phyloP scores from a whole-genome alignment of 805 yeast species.

The Candida awuae region DNA sequence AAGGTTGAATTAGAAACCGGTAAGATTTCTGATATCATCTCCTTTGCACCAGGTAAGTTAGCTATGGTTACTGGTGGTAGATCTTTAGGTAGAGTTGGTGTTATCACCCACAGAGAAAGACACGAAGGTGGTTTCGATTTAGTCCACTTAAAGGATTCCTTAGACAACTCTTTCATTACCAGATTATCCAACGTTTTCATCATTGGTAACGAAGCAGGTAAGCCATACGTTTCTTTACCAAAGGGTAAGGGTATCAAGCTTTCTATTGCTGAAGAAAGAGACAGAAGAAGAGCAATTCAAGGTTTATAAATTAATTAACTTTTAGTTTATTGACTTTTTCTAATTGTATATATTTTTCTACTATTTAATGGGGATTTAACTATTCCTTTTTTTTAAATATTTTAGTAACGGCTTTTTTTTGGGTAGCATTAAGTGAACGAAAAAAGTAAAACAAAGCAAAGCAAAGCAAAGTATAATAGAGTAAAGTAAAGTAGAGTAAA shows the following conservation, averaged over 20 bases:
- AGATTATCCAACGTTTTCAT: slow-evolving; percentile 90
- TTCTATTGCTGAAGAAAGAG: slow-evolving; percentile 95
- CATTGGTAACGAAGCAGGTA: slow-evolving; percentile 84
- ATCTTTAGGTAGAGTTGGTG: slow-evolving; percentile 97
- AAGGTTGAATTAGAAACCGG: slow-evolving; percentile 95
- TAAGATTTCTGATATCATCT: slow-evolving; percentile 82
- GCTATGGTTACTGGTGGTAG: slow-evolving; percentile 97
- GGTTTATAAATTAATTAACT: slow-evolving; percentile 35
- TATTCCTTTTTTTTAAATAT: slow-evolving; percentile 6
- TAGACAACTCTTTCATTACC: slow-evolving; percentile 93
- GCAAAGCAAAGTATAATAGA: no score
- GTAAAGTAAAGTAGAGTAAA: no score
- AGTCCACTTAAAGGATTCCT: slow-evolving; percentile 91
- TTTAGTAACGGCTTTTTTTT: slow-evolving; percentile 7
- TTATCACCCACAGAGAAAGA: slow-evolving; percentile 90
- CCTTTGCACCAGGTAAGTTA: slow-evolving; percentile 87
- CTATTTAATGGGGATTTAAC: slow-evolving; percentile 6
- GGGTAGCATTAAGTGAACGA: no score
- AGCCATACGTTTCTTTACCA: slow-evolving; percentile 91
- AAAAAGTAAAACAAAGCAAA: no score
- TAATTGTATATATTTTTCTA: slow-evolving; percentile 5
- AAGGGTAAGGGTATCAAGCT: slow-evolving; percentile 99
- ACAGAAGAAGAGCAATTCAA: slow-evolving; percentile 88
- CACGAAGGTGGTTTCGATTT: slow-evolving; percentile 98
- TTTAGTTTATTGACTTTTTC: slow-evolving; percentile 1